Conservation (phyloP, 345 rosid genomes). For the Adansonia digitata region DNA sequence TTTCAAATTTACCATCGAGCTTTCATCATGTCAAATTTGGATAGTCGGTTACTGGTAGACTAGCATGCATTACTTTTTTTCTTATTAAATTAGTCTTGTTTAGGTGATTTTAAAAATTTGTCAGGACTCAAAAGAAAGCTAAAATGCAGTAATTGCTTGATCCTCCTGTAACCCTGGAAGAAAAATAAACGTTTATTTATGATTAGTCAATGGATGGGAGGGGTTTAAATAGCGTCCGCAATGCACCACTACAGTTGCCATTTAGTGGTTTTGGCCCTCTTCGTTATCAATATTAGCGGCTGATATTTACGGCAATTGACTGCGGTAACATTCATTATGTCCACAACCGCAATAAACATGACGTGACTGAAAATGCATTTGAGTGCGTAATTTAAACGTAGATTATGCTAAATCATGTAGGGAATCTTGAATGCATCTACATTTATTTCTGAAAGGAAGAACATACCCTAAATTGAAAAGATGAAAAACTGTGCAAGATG, state of each 20-base stretch:
- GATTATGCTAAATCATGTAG: conserved; percentile 4
- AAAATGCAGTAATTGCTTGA: background rate
- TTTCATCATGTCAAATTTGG: conserved; percentile 5
- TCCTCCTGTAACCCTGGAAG: background rate
- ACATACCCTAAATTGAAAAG: background rate
- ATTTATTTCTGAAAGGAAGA: background rate
- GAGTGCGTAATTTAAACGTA: no score
- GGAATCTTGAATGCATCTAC: background rate
- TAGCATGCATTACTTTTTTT: background rate
- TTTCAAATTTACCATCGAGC: background rate
- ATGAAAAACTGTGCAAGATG: background rate
- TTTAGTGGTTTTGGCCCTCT: no score
- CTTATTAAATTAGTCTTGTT: background rate
- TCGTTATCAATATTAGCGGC: no score
- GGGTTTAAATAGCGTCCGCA: no score
- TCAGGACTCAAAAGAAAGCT: background rate
- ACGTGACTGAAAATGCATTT: no score
- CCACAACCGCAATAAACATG: no score
- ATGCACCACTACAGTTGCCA: no score
- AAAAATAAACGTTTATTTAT: background rate
- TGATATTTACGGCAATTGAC: no score
- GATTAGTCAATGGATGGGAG: background rate
- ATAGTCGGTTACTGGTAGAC: background rate
- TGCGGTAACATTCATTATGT: no score
- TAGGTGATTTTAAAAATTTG: background rate